Evolutionary conservation across 805 yeast species (phyloP), one percentile per base, ranked within the genome.

Genomic region (Metschnikowia colocasiae): DNA sequence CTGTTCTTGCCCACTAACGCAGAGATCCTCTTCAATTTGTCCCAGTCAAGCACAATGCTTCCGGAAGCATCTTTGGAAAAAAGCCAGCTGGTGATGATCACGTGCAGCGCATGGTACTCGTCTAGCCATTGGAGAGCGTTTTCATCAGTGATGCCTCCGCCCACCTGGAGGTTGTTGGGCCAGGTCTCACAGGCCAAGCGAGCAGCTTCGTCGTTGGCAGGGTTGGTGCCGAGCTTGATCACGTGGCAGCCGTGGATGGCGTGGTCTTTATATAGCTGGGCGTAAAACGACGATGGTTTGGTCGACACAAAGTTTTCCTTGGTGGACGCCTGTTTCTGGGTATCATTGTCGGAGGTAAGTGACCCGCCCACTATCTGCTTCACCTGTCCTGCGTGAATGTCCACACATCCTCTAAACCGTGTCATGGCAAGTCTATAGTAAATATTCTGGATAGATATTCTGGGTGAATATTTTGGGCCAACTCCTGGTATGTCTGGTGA

Each of bases 281-380:
- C 90, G 61, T 84, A 94, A 65, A 79, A 83, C 2, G 83, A 76
- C 1, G 97, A 78, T 1, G 95, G 83, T 40, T 85, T 76, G 23
- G 76, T 67, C 2, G 96, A 82, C 4, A 91, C 87, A 61, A 87
- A 91, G 64, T 94, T 94, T 46, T 72, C 78, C 4, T 66, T 60
- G 12, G 69, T 60, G 13, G 56, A 44, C 9, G 46, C 49, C 8
- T 65, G 65, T 7, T 64, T 59, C n/a, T 64, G 65, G 16, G 55
- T 53, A 53, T 80, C 83, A 13, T 40, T 32, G 49, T 82, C 84
- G 9, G 71, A 68, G 0, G 76, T 73, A 18, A 94, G 71, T 0
- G 97, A 86, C 0, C 97, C 96, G 6, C 99, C 99, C 1, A 94
- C 97, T 45, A 94, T 94, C 64, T 94, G 99, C 60, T 94, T 94